These are phyloP conservation scores for Phanerodontia chrysosporium DNA, from an alignment of 768 basidiomycete genomes.

Conservation along the genomic window DNA sequence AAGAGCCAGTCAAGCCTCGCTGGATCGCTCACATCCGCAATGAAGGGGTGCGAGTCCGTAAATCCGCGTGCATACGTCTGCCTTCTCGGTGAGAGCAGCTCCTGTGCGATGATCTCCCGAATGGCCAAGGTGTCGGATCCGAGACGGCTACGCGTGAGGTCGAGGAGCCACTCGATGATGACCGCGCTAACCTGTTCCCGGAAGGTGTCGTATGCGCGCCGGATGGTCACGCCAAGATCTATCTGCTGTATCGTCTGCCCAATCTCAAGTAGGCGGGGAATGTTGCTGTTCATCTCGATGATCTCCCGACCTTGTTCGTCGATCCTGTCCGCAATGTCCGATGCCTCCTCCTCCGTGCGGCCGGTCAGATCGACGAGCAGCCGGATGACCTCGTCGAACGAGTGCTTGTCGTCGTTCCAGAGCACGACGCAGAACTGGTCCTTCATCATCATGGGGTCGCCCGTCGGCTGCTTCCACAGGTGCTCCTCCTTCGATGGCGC, in stretches of 20 bases:
- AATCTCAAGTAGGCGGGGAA: conserved; percentile 61
- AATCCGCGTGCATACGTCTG: conserved; percentile 16
- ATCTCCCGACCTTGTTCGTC: conserved; percentile 82
- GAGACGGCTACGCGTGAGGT: conserved; percentile 69
- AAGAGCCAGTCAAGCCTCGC: conserved; percentile 73
- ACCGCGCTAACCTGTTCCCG: conserved; percentile 81
- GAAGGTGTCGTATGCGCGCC: conserved; percentile 83
- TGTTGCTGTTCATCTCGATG: conserved; percentile 64
- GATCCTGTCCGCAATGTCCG: conserved; percentile 50
- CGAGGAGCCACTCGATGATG: conserved; percentile 82
- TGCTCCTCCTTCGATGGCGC: conserved; percentile 65
- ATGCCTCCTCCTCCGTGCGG: conserved; percentile 54
- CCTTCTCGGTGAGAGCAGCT: conserved; percentile 64
- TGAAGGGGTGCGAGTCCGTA: conserved; percentile 35
- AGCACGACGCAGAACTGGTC: conserved; percentile 80
- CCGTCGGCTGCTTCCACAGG: conserved; percentile 67
- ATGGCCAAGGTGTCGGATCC: conserved; percentile 64
- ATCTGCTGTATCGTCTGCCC: conserved; percentile 80
- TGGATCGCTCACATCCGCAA: conserved; percentile 40
- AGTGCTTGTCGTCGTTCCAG: conserved; percentile 98
- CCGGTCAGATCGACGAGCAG: conserved; percentile 56
- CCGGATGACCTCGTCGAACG: conserved; percentile 80
- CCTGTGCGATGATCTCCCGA: conserved; percentile 67
- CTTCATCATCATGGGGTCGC: conserved; percentile 67
- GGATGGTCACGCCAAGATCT: conserved; percentile 87